Conservation (phyloP, 495 filamentous ascomycete species). For the Penicillium manginii region DNA sequence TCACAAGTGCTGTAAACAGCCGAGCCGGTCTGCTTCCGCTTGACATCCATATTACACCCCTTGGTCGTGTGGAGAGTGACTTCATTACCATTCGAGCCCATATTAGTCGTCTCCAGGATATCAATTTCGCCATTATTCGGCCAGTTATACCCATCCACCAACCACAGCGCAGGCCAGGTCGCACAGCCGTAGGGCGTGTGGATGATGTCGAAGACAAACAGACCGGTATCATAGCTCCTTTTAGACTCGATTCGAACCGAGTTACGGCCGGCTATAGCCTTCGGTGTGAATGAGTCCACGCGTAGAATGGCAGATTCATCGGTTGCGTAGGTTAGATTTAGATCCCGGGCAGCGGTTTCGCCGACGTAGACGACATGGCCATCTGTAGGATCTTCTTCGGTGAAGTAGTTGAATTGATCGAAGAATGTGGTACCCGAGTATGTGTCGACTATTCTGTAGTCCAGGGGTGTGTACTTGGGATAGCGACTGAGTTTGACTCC, state of each 20-base stretch:
- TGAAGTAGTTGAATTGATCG: conserved; percentile 57
- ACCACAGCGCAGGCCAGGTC: conserved; percentile 65
- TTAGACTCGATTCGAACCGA: conserved; percentile 60
- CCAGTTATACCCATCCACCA: conserved; percentile 63
- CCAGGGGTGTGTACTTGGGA: conserved; percentile 54
- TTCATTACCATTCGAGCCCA: conserved; percentile 48
- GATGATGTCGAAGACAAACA: conserved; percentile 60
- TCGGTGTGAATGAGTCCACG: conserved; percentile 52
- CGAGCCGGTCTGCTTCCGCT: conserved; percentile 46
- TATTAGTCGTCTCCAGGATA: conserved; percentile 50
- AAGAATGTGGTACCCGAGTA: conserved; percentile 55
- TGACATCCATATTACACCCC: conserved; percentile 51
- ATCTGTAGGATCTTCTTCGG: conserved; percentile 52
- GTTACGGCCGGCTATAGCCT: conserved; percentile 50
- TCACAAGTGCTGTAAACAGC: conserved; percentile 37
- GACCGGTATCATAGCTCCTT: conserved; percentile 49
- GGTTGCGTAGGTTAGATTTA: conserved; percentile 58
- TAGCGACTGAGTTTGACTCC: conserved; percentile 52
- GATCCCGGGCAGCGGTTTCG: conserved; percentile 27
- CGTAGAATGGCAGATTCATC: conserved; percentile 51
- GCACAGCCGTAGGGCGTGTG: conserved; percentile 55
- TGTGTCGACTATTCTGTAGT: conserved; percentile 55
- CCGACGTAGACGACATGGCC: conserved; percentile 58
- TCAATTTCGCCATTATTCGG: conserved; percentile 58
- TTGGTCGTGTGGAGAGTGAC: conserved; percentile 49